Evolutionary conservation across 2,329 filamentous ascomycete genomes (phyloP).

Genomic region (Endothia cerciana): DNA sequence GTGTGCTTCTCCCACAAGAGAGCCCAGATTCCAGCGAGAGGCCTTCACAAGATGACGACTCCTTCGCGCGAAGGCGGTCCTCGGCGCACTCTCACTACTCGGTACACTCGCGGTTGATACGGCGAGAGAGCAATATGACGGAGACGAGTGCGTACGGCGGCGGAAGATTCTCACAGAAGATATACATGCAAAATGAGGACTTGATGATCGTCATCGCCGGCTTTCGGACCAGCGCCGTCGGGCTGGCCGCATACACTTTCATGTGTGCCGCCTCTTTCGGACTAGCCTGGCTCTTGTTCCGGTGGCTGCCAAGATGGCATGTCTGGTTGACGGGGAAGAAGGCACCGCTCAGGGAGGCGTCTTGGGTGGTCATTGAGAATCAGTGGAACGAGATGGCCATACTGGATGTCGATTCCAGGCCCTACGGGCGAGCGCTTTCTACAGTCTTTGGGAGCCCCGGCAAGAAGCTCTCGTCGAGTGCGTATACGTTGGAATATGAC

Average conservation of each 20-base stretch:
- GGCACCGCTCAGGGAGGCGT: constrained; percentile 71
- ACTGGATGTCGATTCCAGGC: constrained; percentile 64
- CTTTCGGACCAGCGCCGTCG: constrained; percentile 76
- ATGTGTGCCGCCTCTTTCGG: constrained; percentile 77
- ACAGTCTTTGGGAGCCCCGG: constrained; percentile 70
- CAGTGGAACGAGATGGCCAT: constrained; percentile 93
- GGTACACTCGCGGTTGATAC: constrained; percentile 67
- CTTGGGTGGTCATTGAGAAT: constrained; percentile 94
- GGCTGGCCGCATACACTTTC: constrained; percentile 69
- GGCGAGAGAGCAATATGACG: constrained; percentile 72
- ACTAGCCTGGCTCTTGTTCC: constrained; percentile 79
- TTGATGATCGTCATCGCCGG: constrained; percentile 92
- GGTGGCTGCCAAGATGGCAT: constrained; percentile 90
- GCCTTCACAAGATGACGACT: constrained; percentile 44
- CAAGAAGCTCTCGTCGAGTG: constrained; percentile 52
- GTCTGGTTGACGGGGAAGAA: constrained; percentile 74
- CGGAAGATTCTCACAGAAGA: constrained; percentile 79
- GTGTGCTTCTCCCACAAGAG: constrained; percentile 36
- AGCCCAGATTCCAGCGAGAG: constrained; percentile 47
- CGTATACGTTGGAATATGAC: constrained; percentile 63
- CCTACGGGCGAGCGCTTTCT: constrained; percentile 59
- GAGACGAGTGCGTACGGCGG: constrained; percentile 65
- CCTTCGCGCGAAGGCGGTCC: constrained; percentile 59
- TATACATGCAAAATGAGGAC: constrained; percentile 92
- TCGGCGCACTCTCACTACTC: constrained; percentile 63